Evolutionary conservation across 1,139 yeast genomes (phyloP).

Genomic region (Suhomyces ambrosiae): DNA sequence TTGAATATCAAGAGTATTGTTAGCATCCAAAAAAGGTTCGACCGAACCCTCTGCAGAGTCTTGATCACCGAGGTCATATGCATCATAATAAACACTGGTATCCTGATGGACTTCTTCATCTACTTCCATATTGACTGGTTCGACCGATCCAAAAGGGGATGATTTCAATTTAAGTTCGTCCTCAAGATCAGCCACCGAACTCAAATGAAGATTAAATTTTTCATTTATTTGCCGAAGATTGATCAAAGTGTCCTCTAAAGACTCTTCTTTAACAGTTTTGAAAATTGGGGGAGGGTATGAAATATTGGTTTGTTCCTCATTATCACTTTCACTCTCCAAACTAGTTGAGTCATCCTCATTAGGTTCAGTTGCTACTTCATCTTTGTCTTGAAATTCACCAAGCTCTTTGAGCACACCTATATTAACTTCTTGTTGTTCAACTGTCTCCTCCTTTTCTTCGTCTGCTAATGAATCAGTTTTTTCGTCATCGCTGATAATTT

Average conservation of each 20-base stretch:
- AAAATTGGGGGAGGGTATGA: conserved; percentile 27
- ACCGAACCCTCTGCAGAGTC: too few species aligned
- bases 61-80: not conserved
- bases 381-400: not conserved
- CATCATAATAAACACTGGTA: too few species aligned
- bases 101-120: not conserved
- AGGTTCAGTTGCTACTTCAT: not conserved
- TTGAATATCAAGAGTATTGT: conserved; percentile 4
- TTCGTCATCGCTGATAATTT: conserved; percentile 21
- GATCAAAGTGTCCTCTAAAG: conserved; percentile 32
- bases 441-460: conserved; percentile 16
- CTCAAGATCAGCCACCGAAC: conserved; percentile 34
- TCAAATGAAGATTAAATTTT: conserved; percentile 35
- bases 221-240: conserved; percentile 35
- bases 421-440: conserved; percentile 1
- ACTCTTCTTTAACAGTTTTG: conserved; percentile 35
- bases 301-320: not conserved
- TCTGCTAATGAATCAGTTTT: conserved; percentile 34
- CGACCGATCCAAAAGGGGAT: conserved; percentile 8
- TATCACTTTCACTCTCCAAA: conserved; percentile 3
- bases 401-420: not conserved
- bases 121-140: not conserved
- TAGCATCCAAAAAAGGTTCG: conserved; percentile 2
- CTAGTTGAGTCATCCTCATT: not conserved
- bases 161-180: conserved; percentile 18